Conservation (phyloP, 176 grass and related monocot genomes). For the maize (Zea mays) region DNA sequence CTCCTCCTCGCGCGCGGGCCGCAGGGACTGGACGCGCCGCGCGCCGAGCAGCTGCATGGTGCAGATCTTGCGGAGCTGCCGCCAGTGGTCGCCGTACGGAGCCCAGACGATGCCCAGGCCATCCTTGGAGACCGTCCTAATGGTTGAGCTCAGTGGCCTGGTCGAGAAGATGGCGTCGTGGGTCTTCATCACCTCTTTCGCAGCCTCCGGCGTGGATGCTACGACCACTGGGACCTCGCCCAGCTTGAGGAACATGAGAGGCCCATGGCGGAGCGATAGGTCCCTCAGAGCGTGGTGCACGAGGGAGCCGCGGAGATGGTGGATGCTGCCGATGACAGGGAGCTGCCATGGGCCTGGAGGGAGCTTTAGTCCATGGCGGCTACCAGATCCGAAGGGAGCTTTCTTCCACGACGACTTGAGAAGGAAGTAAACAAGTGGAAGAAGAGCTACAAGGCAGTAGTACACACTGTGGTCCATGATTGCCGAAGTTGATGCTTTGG, state of each 20-base stretch:
- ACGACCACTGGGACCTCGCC: not conserved
- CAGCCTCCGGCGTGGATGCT: not conserved
- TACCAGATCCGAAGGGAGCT: not conserved
- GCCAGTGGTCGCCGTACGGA: constrained; percentile 41
- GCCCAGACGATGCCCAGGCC: not conserved
- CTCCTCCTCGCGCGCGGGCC: not conserved
- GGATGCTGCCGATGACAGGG: not conserved
- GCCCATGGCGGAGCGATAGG: not conserved
- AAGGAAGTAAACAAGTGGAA: not conserved
- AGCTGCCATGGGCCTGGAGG: not conserved
- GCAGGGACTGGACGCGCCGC: not conserved
- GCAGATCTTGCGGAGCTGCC: constrained; percentile 45
- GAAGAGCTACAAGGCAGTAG: not conserved
- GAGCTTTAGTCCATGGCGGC: not conserved
- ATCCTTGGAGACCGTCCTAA: not conserved
- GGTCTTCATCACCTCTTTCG: not conserved
- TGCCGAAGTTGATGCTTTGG: too few relatives aligned
- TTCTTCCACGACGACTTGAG: not conserved
- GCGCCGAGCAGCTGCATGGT: constrained; percentile 26
- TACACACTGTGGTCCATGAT: not conserved
- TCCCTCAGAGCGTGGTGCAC: not conserved
- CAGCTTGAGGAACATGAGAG: not conserved
- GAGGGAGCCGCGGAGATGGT: not conserved
- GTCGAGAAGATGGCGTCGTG: not conserved
- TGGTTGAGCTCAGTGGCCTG: not conserved